Conservation (phyloP, 2,329 filamentous ascomycete species). For the Fusarium phyllophilum region DNA sequence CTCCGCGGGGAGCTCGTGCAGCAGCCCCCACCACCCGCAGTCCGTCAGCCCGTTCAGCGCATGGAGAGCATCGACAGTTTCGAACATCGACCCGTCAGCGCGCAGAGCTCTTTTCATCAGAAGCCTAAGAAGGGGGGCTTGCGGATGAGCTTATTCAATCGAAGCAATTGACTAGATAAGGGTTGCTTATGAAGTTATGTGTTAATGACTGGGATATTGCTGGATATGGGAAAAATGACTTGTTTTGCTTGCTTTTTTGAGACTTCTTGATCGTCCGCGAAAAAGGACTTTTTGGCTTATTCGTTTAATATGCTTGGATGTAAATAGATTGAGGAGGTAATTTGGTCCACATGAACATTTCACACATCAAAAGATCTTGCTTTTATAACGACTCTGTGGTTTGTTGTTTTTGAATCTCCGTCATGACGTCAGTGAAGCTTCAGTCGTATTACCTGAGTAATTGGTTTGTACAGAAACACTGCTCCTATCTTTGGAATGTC, state of each 20-base stretch:
- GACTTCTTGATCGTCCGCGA: background rate
- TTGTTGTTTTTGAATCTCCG: no score
- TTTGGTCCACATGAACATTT: background rate
- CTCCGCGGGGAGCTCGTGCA: conserved; percentile 51
- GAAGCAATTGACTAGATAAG: conserved; percentile 17
- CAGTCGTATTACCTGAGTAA: background rate
- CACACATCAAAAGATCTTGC: background rate
- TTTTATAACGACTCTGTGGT: background rate
- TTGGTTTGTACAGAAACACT: background rate
- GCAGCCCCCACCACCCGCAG: conserved; percentile 3
- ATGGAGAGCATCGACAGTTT: conserved; percentile 42
- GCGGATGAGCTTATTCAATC: conserved; percentile 39
- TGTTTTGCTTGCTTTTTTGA: background rate
- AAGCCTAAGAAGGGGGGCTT: conserved; percentile 33
- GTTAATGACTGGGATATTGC: conserved; percentile 25
- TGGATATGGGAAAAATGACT: conserved; percentile 5
- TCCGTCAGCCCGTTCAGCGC: conserved; percentile 27
- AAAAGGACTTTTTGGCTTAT: conserved; percentile 16
- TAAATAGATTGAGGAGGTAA: background rate
- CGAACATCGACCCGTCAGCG: conserved; percentile 33
- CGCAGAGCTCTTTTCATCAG: conserved; percentile 35
- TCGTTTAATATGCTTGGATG: conserved; percentile 22
- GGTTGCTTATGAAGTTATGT: conserved; percentile 29
- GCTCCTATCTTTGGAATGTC: accelerated
- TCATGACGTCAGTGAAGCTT: background rate